Evolutionary conservation across 331 rosid species (phyloP).

Genomic region (Acacia concinna): DNA sequence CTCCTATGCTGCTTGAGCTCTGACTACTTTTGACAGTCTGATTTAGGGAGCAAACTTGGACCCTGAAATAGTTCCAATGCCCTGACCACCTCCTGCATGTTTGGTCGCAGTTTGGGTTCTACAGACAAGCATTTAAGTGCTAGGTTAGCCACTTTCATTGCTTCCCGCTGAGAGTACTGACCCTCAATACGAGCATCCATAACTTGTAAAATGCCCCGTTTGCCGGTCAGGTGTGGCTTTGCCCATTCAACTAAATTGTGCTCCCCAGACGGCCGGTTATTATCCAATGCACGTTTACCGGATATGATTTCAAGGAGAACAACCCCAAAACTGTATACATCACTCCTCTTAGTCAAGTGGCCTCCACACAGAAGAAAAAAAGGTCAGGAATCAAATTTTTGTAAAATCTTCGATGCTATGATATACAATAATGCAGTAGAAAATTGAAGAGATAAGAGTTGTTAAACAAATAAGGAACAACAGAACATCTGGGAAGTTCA

Average conservation of each 20-base stretch:
- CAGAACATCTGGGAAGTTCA: neutral
- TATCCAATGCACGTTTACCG: too few species aligned
- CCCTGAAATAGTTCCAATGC: slow-evolving; percentile 68
- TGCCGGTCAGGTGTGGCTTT: too few species aligned
- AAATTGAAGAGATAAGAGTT: slow-evolving; percentile 22
- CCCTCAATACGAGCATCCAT: too few species aligned
- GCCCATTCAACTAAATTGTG: too few species aligned
- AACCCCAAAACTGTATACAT: too few species aligned
- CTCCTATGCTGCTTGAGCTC: slow-evolving; percentile 15
- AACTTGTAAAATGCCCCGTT: too few species aligned
- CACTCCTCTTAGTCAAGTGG: too few species aligned
- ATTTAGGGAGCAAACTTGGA: slow-evolving; percentile 28
- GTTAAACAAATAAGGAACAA: neutral
- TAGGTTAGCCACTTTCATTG: slow-evolving; percentile 62
- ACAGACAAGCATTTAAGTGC: slow-evolving; percentile 59
- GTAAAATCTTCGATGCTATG: neutral
- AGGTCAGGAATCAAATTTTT: slow-evolving; percentile 9
- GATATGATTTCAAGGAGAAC: too few species aligned
- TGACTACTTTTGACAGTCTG: slow-evolving; percentile 18
- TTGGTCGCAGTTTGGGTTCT: slow-evolving; percentile 68
- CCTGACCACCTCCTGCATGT: slow-evolving; percentile 67
- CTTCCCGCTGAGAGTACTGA: slow-evolving; percentile 48
- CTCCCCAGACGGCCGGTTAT: too few species aligned
- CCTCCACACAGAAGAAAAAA: too few species aligned
- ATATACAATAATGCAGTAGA: neutral